phyloP scores from a whole-genome alignment of 1,284 basidiomycete species.

The Ustilago esculenta region DNA sequence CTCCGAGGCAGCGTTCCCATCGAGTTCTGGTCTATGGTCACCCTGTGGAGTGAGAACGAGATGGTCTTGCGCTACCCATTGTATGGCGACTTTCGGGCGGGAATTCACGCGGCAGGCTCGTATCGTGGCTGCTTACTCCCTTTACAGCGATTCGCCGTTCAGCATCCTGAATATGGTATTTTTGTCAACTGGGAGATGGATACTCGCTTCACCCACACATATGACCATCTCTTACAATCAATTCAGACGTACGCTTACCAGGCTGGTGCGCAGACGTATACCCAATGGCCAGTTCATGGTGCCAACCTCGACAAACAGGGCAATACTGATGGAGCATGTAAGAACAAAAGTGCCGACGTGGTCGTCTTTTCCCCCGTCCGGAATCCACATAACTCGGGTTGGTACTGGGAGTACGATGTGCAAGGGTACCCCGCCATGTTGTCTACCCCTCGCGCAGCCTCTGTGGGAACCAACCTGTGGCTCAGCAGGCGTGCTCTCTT shows the following conservation, averaged over 20 bases:
- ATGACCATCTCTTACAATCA: slow-evolving; percentile 12
- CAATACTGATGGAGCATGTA: not conserved
- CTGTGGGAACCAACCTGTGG: slow-evolving; percentile 26
- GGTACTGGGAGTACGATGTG: slow-evolving; percentile 39
- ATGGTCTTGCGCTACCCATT: slow-evolving; percentile 23
- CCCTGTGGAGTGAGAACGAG: slow-evolving; percentile 15
- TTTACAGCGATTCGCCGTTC: slow-evolving; percentile 16
- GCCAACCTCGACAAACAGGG: not conserved
- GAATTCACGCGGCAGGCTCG: slow-evolving; percentile 20
- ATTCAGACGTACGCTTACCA: slow-evolving; percentile 6
- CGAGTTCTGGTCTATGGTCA: slow-evolving; percentile 29
- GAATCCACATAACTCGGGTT: slow-evolving; percentile 14
- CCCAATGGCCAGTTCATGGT: slow-evolving; percentile 9
- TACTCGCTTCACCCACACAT: slow-evolving; percentile 26
- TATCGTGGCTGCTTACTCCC: slow-evolving; percentile 30
- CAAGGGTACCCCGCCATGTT: slow-evolving; percentile 10
- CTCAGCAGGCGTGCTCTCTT: slow-evolving; percentile 16
- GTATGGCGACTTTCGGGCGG: slow-evolving; percentile 20
- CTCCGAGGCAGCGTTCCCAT: slow-evolving; percentile 22
- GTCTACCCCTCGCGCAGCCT: slow-evolving; percentile 10
- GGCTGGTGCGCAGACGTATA: slow-evolving; percentile 4
- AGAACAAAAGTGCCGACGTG: slow-evolving; percentile 14
- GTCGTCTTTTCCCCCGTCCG: slow-evolving; percentile 22
- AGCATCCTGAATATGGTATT: slow-evolving; percentile 17
- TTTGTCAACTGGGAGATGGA: slow-evolving; percentile 31